Conservation (phyloP, 148 eudicot genomes). For the Rheum nobile region DNA sequence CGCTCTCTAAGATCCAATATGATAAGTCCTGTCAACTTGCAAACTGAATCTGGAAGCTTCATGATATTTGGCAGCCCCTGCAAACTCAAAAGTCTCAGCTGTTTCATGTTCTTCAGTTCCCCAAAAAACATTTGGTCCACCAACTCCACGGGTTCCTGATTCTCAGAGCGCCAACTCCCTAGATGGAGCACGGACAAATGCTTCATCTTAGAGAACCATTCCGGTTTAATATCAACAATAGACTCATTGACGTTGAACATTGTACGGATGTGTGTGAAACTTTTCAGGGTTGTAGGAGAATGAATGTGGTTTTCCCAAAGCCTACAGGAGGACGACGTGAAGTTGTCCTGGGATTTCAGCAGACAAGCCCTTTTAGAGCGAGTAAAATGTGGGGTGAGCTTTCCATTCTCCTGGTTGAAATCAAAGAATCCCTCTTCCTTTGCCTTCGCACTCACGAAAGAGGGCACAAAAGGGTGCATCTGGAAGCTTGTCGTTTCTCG, state of each 20-base stretch:
- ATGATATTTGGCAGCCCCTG: constrained; percentile 7
- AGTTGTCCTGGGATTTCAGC: not conserved
- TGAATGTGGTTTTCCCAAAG: not conserved
- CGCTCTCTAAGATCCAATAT: constrained; percentile 10
- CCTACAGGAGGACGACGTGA: not conserved
- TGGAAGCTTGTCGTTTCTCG: not conserved
- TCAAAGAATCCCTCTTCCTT: not conserved
- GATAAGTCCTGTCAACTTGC: not conserved
- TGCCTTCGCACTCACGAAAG: no score
- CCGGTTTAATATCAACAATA: not conserved
- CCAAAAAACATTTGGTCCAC: constrained; percentile 1
- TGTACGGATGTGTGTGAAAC: not conserved
- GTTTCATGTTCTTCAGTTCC: not conserved
- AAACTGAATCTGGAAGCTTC: constrained; percentile 9
- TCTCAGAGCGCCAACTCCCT: not conserved
- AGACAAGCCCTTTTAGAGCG: not conserved
- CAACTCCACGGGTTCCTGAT: not conserved
- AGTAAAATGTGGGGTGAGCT: no score
- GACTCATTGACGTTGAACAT: not conserved
- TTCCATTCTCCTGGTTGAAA: no score
- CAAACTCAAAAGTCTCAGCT: constrained; percentile 13
- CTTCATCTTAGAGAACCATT: not conserved
- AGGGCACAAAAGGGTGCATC: not conserved
- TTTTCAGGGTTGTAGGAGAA: not conserved
- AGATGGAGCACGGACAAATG: not conserved